phyloP scores from a whole-genome alignment of 306 rosid species.

The Pyrus communis region DNA sequence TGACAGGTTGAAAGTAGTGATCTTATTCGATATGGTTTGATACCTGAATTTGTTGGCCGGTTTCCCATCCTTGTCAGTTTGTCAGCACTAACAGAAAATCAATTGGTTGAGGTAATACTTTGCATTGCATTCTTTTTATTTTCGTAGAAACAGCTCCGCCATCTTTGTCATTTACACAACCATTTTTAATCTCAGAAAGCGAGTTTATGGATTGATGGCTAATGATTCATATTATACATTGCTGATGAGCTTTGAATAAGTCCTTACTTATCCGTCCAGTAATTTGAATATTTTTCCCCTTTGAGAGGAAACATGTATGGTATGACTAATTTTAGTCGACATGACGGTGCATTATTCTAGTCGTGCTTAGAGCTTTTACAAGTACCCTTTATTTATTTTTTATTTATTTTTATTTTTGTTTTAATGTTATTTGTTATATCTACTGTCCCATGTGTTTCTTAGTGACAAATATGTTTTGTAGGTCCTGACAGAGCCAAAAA shows the following conservation, averaged over 20 bases:
- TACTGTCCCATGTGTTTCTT: constrained; percentile 5
- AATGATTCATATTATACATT: background rate
- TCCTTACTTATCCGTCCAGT: background rate
- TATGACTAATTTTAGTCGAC: no score
- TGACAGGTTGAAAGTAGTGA: constrained; percentile 94
- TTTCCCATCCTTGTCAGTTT: constrained; percentile 93
- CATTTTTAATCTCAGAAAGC: background rate
- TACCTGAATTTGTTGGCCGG: constrained; percentile 96
- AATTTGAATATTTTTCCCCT: background rate
- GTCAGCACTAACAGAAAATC: constrained; percentile 80
- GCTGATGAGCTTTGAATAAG: background rate
- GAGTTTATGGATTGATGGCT: background rate
- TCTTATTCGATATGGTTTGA: constrained; percentile 86
- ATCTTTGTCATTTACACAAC: background rate
- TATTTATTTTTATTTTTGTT: background rate
- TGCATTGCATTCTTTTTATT: constrained; percentile 2
- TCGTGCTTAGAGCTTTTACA: background rate
- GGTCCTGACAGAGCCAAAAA: constrained; percentile 94
- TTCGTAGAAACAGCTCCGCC: background rate
- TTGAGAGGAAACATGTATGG: background rate
- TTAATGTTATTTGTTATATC: background rate
- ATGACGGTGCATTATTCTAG: background rate
- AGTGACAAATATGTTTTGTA: constrained; percentile 19
- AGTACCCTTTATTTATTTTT: background rate
- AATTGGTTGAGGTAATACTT: constrained; percentile 73